Base-by-base conservation (phyloP, 768 basidiomycete genomes). In the Leccinum barrowsii region DNA sequence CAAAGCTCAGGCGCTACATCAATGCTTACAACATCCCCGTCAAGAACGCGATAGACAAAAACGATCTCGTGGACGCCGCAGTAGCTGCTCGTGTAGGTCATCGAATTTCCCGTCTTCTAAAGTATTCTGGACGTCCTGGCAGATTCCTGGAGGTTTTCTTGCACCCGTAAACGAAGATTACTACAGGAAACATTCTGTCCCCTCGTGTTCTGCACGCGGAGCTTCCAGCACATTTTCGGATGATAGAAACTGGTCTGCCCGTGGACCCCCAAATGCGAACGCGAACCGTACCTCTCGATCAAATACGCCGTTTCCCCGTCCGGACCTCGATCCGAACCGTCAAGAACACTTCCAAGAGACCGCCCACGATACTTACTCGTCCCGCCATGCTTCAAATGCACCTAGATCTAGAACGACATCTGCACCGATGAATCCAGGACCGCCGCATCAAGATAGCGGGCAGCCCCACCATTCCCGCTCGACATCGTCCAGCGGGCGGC, bases 1-100 rank as follows among this genome's bases (percentile, higher is more conserved):
- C 80, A 48, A 87, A 82, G 64, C 76, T 92, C 51, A 85, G 82
- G 76, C 84, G 81, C 51, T 92, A 92, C 65, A 78, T 85, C 24
- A 80, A 76, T 54, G 86, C 85, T 5, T 92, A 92, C 62, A 82
- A 84, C 56, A 87, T 92, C 63, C 74, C 77, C 54, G 78, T 82
- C 17, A 81, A 78, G 56, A 80, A 81, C 50, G 82, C 85, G 2
- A 77, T 90, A 15, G 90, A 92, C 70, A 92, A 92, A 72, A 85
- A 89, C 53, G 90, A 92, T 67, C 74, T 92, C 48, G 83, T 92
- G 40, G 86, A 90, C 52, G 82, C 77, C 42, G 80, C 89, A 49
- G 48, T 90, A 1, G 69, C 70, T 24, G 73, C 72, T 44, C 71
- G 67, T 67, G 90, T 89, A 66, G 55, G 82, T 73, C 32, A n/a